These are phyloP conservation scores for Clarireedia sp. DNA, from an alignment of 2,329 filamentous ascomycete species.

Conservation along the genomic window DNA sequence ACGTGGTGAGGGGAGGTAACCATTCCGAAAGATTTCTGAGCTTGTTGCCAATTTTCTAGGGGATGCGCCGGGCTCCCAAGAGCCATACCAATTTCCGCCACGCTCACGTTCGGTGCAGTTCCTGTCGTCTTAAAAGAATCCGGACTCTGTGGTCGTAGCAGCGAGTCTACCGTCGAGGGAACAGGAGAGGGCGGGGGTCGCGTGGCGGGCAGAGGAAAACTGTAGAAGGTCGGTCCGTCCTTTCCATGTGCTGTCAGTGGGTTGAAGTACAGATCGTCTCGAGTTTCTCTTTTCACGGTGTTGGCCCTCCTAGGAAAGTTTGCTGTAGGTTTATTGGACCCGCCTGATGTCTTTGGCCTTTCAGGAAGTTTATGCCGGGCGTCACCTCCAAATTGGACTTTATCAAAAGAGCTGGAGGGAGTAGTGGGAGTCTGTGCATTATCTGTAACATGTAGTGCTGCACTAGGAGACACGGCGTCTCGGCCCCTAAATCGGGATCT, in stretches of 20 bases:
- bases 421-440: conserved; percentile 21
- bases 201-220: conserved; percentile 24
- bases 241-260: conserved; percentile 23
- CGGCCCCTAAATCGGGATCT: conserved; percentile 19
- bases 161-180: background rate
- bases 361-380: conserved; percentile 19
- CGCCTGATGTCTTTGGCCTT: conserved; percentile 27
- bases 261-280: conserved; percentile 28
- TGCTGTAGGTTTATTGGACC: conserved; percentile 17
- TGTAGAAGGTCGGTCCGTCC: conserved; percentile 21
- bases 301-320: conserved; percentile 14
- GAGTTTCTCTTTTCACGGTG: conserved; percentile 24
- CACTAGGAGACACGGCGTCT: conserved; percentile 23
- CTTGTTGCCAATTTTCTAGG: conserved; percentile 18
- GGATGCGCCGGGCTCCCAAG: conserved; percentile 57
- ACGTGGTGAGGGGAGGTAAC: conserved; percentile 21
- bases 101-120: background rate
- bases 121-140: background rate
- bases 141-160: background rate
- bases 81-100: conserved; percentile 57
- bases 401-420: conserved; percentile 12
- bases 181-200: conserved; percentile 18
- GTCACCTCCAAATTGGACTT: conserved; percentile 17
- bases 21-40: conserved; percentile 10
- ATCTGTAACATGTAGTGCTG: conserved; percentile 26